Percentiles rank a stretch among this genome's conserved stretches.
phyloP scores from a whole-genome alignment of 108 stramenopile species.

The Fistulifera pelliculosa region DNA sequence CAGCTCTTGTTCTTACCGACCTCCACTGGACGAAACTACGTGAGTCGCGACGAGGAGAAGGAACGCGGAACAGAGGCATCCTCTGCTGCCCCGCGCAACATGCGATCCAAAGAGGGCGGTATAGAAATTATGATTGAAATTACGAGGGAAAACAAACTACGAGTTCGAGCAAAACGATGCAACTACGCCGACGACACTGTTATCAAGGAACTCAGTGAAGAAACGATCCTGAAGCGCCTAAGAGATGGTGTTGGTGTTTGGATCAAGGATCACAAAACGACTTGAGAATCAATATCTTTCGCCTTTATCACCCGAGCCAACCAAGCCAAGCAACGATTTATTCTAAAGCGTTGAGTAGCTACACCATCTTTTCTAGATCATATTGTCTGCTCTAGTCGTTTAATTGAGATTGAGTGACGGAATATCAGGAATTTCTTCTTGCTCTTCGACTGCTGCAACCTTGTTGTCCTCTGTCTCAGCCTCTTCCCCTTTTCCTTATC shows the following conservation, averaged over 20 bases:
- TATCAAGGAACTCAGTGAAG: conserved; percentile 72
- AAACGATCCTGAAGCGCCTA: conserved; percentile 54
- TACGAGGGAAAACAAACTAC: conserved; percentile 24
- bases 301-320: no score
- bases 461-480: conserved; percentile 22
- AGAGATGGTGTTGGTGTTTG: conserved; percentile 54
- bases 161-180: conserved; percentile 69
- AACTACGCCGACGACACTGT: conserved; percentile 63
- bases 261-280: conserved; percentile 25
- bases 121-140: conserved; percentile 69
- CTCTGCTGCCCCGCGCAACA: conserved; percentile 5
- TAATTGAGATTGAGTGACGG: conserved; percentile 30
- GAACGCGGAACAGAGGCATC: conserved; percentile 27
- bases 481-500: conserved; percentile 18
- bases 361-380: no score
- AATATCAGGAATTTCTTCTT: conserved; percentile 33
- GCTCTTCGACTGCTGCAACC: conserved; percentile 9
- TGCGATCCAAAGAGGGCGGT: conserved; percentile 52
- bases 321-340: no score
- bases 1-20: conserved; percentile 62
- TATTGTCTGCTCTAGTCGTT: no score
- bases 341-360: no score
- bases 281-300: background rate
- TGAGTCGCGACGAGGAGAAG: conserved; percentile 49
- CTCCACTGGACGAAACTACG: conserved; percentile 59